Evolutionary conservation across 179 eudicot genomes (phyloP), one percentile per base, ranked within the genome.

Genomic region (Beta lomatogona): DNA sequence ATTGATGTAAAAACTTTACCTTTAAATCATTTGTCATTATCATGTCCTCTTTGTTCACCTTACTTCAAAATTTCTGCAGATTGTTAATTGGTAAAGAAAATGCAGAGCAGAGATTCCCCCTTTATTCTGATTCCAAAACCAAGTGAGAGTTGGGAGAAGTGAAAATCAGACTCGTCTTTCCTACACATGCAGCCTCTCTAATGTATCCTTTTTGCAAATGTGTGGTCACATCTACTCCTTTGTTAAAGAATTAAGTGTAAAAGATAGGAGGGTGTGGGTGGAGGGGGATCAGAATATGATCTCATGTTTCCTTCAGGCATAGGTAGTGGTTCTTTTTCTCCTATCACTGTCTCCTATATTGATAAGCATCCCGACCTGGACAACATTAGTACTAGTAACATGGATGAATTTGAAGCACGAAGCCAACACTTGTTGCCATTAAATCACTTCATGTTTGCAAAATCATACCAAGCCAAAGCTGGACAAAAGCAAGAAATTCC

Each of bases 231-330:
- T 89, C 91, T 79, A 84, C 86, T 81, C 75, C 84, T 86, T 80
- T 80, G 85, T 71, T 73, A 89, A 88, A 85, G 82, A 88, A 76
- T 13, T 57, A 57, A 52, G 61, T 58, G 68, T 25, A 86, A 84
- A 83, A 86, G 84, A 66, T 79, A 71, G 76, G 76, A 86, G 59
- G 80, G n/a, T 66, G 77, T 79, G 87, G 88, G 88, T 86, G 89
- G 90, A 85, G 84, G 73, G 81, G 90, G 88, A 88, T 88, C 92
- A 86, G 91, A 91, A 92, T 87, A 87, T 79, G 88, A 83, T 86
- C 87, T 87, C 83, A 81, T 81, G 85, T 76, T 83, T 83, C 87
- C 89, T 77, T 71, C 68, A 72, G 86, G 86, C 87, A 88, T 77
- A 82, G 25, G 81, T 76, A 69, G 86, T 79, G 84, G 84, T 89